Conservation (phyloP, 2,329 filamentous ascomycete species). For the Thielaviopsis ethacetica region DNA sequence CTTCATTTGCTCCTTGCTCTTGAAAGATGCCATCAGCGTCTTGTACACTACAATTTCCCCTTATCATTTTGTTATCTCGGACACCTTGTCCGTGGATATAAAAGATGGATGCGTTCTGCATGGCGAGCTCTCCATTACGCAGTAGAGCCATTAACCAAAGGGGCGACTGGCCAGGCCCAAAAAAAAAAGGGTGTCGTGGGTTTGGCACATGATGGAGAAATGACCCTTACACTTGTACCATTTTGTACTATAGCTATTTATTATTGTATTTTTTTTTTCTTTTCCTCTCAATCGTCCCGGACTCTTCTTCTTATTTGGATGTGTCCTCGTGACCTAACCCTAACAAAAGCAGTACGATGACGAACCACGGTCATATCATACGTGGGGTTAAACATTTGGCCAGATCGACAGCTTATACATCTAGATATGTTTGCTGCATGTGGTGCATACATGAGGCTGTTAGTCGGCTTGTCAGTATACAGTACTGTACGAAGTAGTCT, state of each 20-base stretch:
- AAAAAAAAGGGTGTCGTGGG: background rate
- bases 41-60: background rate
- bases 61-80: background rate
- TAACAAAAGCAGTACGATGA: background rate
- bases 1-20: background rate
- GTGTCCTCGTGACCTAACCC: background rate
- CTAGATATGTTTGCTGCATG: too few species aligned
- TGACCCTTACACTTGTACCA: conserved; percentile 1
- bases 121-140: background rate
- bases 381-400: too few species aligned
- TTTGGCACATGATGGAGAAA: background rate
- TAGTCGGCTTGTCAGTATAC: too few species aligned
- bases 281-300: background rate
- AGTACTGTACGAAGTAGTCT: too few species aligned
- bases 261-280: background rate
- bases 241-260: conserved; percentile 5
- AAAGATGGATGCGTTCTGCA: background rate
- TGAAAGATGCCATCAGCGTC: background rate
- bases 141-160: background rate
- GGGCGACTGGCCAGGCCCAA: background rate
- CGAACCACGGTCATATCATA: too few species aligned
- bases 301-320: background rate
- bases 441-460: too few species aligned
- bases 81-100: background rate
- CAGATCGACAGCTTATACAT: too few species aligned